phyloP scores from a whole-genome alignment of 345 rosid species.

The Citrus inodora region DNA sequence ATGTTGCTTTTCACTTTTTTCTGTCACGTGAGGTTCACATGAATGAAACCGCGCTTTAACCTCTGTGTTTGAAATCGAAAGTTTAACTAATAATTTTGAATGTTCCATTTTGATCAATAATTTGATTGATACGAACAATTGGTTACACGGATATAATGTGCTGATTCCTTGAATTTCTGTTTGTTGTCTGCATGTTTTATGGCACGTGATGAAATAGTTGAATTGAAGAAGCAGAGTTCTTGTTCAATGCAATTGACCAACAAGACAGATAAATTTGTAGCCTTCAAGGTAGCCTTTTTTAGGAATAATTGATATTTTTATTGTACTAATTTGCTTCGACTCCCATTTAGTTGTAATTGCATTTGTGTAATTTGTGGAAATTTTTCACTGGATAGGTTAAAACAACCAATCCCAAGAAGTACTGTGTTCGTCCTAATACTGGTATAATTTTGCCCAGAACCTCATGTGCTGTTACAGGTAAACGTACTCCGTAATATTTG shows the following conservation, averaged over 20 bases:
- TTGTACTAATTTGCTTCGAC: background rate
- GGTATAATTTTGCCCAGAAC: slow-evolving; percentile 64
- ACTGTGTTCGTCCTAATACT: slow-evolving; percentile 81
- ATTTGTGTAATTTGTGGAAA: background rate
- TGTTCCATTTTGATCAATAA: background rate
- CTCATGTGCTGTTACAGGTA: slow-evolving; percentile 70
- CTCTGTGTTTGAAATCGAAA: background rate
- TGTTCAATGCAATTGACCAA: slow-evolving; percentile 74
- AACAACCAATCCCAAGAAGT: slow-evolving; percentile 83
- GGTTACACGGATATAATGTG: background rate
- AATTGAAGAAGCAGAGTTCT: slow-evolving; percentile 77
- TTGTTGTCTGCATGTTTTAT: background rate
- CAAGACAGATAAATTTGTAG: slow-evolving; percentile 62
- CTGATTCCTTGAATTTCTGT: background rate
- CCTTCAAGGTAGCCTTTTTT: slow-evolving; percentile 55
- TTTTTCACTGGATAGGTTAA: slow-evolving; percentile 51
- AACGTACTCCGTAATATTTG: background rate
- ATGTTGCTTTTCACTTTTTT: background rate
- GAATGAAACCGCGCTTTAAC: background rate
- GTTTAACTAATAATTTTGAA: background rate
- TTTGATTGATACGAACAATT: background rate
- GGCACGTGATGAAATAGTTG: slow-evolving; percentile 46
- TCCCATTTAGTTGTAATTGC: background rate
- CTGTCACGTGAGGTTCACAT: background rate
- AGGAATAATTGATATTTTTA: background rate